These are phyloP conservation scores for Diatrype stigma DNA, from an alignment of 2,329 filamentous ascomycete genomes.

Conservation along the genomic window DNA sequence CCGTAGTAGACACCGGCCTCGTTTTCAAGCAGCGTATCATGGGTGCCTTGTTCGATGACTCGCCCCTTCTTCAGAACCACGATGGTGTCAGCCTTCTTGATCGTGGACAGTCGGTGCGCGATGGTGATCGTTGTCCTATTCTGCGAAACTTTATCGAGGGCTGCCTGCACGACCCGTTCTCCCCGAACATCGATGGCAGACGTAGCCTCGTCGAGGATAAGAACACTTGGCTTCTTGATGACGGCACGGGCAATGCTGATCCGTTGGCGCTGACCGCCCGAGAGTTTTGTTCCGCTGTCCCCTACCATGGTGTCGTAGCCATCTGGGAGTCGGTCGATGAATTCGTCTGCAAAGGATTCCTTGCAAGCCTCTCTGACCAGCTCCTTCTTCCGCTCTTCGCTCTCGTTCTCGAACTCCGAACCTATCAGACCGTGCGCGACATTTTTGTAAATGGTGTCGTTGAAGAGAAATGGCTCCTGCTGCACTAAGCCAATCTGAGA, in stretches of 20 bases:
- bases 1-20: conserved; percentile 61
- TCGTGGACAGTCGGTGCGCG: conserved; percentile 70
- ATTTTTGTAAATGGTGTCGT: conserved; percentile 60
- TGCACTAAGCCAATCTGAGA: conserved; percentile 62
- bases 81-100: conserved; percentile 74
- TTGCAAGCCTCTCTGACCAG: conserved; percentile 61
- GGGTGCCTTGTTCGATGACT: conserved; percentile 70
- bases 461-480: conserved; percentile 66
- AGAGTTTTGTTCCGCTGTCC: conserved; percentile 72
- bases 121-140: conserved; percentile 69
- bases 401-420: conserved; percentile 47
- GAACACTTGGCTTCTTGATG: conserved; percentile 64
- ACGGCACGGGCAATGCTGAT: conserved; percentile 75
- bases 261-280: conserved; percentile 81
- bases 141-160: conserved; percentile 57
- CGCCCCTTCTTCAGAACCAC: conserved; percentile 69
- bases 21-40: conserved; percentile 62
- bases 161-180: conserved; percentile 59
- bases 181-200: conserved; percentile 57
- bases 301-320: conserved; percentile 72
- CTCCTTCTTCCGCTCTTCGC: conserved; percentile 51
- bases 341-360: conserved; percentile 67
- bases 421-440: conserved; percentile 56
- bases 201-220: conserved; percentile 76
- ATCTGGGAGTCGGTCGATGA: conserved; percentile 59